Conservation (phyloP, 441 rosid species). For the Kokia cookei region DNA sequence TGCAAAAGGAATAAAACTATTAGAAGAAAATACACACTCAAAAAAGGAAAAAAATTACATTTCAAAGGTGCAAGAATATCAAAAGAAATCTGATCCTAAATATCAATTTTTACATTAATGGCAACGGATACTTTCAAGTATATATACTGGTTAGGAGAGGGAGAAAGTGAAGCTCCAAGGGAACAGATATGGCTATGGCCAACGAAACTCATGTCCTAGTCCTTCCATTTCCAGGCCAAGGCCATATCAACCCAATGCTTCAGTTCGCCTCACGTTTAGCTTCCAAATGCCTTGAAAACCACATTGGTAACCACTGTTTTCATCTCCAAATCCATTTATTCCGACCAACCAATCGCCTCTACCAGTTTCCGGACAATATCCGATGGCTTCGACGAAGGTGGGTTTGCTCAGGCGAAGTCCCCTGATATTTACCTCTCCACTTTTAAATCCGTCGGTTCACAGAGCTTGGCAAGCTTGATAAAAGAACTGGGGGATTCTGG, state of each 20-base stretch:
- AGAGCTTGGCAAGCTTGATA: conserved; percentile 13
- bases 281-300: conserved; percentile 26
- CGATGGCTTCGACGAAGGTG: conserved; percentile 27
- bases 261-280: conserved; percentile 50
- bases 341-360: not conserved
- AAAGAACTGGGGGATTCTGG: not conserved
- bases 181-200: not conserved
- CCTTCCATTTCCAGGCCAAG: conserved; percentile 41
- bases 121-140: not conserved
- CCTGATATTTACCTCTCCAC: conserved; percentile 7
- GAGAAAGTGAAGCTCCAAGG: not conserved
- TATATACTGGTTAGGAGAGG: not conserved
- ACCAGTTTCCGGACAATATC: conserved; percentile 24
- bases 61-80: too few relatives aligned
- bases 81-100: too few relatives aligned
- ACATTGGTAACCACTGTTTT: conserved; percentile 22
- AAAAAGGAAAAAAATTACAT: too few relatives aligned
- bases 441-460: conserved; percentile 16
- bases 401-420: not conserved
- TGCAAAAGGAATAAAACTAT: too few relatives aligned
- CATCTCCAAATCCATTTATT: conserved; percentile 8
- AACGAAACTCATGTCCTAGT: conserved; percentile 26
- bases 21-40: too few relatives aligned
- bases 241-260: conserved; percentile 61
- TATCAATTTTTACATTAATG: too few relatives aligned